Conservation (phyloP, 1,139 yeast genomes). For the Komagataea norvegica region DNA sequence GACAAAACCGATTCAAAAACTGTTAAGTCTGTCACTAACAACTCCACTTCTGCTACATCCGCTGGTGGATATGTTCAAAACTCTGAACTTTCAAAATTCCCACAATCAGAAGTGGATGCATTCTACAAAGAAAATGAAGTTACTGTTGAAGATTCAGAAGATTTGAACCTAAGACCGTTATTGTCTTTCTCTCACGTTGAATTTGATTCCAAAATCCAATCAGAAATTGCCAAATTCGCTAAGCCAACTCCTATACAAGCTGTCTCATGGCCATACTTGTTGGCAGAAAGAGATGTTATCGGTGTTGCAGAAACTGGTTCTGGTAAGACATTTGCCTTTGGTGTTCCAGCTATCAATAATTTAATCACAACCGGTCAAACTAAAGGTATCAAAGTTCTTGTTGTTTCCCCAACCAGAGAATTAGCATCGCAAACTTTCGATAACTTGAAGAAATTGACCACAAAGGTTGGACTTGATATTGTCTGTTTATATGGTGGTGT, state of each 20-base stretch:
- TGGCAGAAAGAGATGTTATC: slow-evolving; percentile 78
- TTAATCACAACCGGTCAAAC: slow-evolving; percentile 32
- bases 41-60: no score
- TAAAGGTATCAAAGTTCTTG: slow-evolving; percentile 66
- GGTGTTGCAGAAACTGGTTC: slow-evolving; percentile 99
- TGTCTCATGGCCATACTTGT: slow-evolving; percentile 92
- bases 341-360: slow-evolving; percentile 91
- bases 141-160: slow-evolving; percentile 66
- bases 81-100: slow-evolving; percentile 30
- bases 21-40: no score
- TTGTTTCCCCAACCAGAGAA: slow-evolving; percentile 96
- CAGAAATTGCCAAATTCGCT: slow-evolving; percentile 63
- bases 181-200: slow-evolving; percentile 60
- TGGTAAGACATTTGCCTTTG: slow-evolving; percentile 96
- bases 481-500: slow-evolving; percentile 97
- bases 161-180: slow-evolving; percentile 57
- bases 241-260: slow-evolving; percentile 96
- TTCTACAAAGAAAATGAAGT: slow-evolving; percentile 74
- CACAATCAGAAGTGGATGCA: slow-evolving; percentile 53
- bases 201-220: slow-evolving; percentile 51
- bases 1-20: slow-evolving; percentile 2
- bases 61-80: slow-evolving; percentile 24
- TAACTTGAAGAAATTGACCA: slow-evolving; percentile 65
- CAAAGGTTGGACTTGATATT: slow-evolving; percentile 57
- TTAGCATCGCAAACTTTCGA: slow-evolving; percentile 92